Base-by-base conservation (phyloP, 768 basidiomycete genomes). In the Sarcomyxa edulis region DNA sequence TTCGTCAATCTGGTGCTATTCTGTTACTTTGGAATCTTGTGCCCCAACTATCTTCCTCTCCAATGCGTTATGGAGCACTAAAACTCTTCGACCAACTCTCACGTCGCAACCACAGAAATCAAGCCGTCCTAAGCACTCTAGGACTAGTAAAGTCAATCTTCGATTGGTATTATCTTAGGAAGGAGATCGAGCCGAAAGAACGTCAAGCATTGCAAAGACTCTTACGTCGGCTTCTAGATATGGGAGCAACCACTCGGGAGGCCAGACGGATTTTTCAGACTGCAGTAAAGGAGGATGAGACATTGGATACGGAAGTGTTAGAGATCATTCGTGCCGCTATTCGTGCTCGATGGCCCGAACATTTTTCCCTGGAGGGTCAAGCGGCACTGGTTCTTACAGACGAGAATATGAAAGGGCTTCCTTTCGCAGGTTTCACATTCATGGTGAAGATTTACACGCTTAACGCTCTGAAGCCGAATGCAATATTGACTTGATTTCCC, bases 281-380 rank as follows among this genome's bases (percentile, higher is more conserved):
- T 19, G 69, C 69, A 0, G 64, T 82, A 32, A 68, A 56, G 27
- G 62, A 59, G 2, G 68, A 74, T 37, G 69, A 71, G 10, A 65
- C 61, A 0, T 54, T 88, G 18, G 77, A 88, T 44, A 52, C 60
- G 5, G 84, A 85, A 32, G 68, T 86, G 24, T 54, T 90, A 31
- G 86, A 87, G 30, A 58, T 88, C 19, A 68, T 91, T 37, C 74
- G 83, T 6, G 69, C 72, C 32, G 78, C 76, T 3, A 80, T 86
- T 69, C 82, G 76, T 55, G 78, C 78, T 26, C 71, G 78, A 23
- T 91, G 88, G 89, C 77, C 84, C 1, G 74, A 79, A 40, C 88
- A 91, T 52, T 73, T 92, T 43, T 84, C 78, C 3, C 61, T 90
- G 48, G 78, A 79, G 52, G 69, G 71, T 2, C 54, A 62, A 5